These are phyloP conservation scores for Trebouxia sp. DNA, from an alignment of 139 green algal species.

Conservation along the genomic window DNA sequence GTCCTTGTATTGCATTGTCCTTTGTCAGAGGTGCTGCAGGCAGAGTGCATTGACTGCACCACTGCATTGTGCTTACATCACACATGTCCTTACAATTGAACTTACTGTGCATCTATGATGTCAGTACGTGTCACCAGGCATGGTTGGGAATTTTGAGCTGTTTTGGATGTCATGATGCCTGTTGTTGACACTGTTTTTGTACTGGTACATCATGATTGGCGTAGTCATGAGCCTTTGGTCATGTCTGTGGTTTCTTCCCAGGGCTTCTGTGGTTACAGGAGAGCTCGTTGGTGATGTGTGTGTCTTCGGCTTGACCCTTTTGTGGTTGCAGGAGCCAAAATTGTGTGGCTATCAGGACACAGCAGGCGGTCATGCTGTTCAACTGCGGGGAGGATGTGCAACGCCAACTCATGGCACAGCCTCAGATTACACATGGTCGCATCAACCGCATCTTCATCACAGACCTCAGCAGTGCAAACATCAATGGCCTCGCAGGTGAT, in stretches of 20 bases:
- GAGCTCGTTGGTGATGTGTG: not conserved
- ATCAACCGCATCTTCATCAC: conserved; percentile 81
- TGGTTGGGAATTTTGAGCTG: too few relatives aligned
- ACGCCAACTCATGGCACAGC: conserved; percentile 53
- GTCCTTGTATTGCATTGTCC: not conserved
- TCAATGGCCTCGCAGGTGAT: conserved; percentile 51
- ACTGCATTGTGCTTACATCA: too few relatives aligned
- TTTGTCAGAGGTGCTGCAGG: too few relatives aligned
- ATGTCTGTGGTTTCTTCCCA: not conserved
- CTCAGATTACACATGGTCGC: conserved; percentile 58
- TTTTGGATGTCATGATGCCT: not conserved
- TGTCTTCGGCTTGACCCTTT: not conserved
- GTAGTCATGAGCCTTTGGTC: not conserved
- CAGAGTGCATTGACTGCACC: too few relatives aligned
- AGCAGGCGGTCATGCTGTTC: conserved; percentile 76
- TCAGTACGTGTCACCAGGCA: not conserved
- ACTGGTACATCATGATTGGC: not conserved
- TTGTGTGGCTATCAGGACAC: conserved; percentile 43
- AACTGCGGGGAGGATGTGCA: conserved; percentile 85
- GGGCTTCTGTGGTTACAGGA: too few relatives aligned
- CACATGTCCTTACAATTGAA: too few relatives aligned
- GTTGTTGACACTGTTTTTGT: not conserved
- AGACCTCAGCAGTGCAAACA: conserved; percentile 52
- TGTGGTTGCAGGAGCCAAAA: not conserved
- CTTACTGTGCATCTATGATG: too few relatives aligned